phyloP scores from a whole-genome alignment of 2,329 filamentous ascomycete species.

The Trichoderma atrobrunneum region DNA sequence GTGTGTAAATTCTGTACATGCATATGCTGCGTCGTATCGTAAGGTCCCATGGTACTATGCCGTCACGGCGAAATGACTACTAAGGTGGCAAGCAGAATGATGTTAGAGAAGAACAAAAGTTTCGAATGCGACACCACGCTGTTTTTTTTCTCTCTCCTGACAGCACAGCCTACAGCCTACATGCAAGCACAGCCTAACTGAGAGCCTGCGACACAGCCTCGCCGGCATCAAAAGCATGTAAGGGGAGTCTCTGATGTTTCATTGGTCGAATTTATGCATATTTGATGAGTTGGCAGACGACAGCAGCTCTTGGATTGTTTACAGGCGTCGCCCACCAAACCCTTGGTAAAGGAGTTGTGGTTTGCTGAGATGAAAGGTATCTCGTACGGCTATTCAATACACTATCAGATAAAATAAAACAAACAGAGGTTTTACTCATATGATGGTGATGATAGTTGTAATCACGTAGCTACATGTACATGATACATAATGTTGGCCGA shows the following conservation, averaged over 20 bases:
- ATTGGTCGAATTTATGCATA: neutral
- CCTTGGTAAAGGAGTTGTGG: neutral
- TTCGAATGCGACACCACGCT: neutral
- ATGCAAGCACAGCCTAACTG: neutral
- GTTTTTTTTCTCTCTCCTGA: neutral
- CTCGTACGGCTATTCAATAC: neutral
- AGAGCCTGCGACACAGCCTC: neutral
- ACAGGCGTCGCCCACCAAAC: neutral
- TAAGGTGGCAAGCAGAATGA: neutral
- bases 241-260: neutral
- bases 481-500: too few relatives aligned
- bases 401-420: too few relatives aligned
- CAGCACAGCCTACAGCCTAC: neutral
- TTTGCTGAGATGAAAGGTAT: neutral
- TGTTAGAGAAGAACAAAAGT: neutral
- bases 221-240: neutral
- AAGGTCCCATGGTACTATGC: neutral
- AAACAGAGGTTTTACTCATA: too few relatives aligned
- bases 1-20: neutral
- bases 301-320: neutral
- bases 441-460: too few relatives aligned
- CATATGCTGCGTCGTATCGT: neutral
- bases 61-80: neutral
- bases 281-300: neutral
- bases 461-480: too few relatives aligned